Evolutionary conservation across 2,329 filamentous ascomycete genomes (phyloP).

Genomic region (Emergomyces orientalis): DNA sequence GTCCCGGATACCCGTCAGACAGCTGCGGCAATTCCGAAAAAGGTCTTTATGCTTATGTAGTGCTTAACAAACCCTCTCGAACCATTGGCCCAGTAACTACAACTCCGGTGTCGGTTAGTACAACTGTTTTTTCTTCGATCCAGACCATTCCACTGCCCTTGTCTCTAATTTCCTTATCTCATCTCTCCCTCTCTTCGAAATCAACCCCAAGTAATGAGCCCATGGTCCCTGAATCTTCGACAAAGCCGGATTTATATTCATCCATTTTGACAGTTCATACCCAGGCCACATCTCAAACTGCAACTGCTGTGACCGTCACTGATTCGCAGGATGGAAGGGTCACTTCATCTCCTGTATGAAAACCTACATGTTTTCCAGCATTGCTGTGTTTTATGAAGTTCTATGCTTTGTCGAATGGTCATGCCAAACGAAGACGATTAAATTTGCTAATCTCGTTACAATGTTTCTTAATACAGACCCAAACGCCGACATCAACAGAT

Average conservation of each 20-base stretch:
- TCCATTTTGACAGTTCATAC: constrained; percentile 12
- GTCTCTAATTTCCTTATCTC: background rate
- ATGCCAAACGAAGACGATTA: background rate
- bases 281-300: constrained; percentile 14
- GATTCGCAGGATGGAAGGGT: constrained; percentile 12
- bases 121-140: constrained; percentile 6
- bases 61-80: constrained; percentile 25
- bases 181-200: background rate
- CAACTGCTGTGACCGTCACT: constrained; percentile 17
- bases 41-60: constrained; percentile 37
- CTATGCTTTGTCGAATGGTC: background rate
- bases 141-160: constrained; percentile 5
- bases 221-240: background rate
- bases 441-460: constrained; percentile 7
- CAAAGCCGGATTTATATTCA: background rate
- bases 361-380: constrained; percentile 7
- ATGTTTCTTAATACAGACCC: constrained; percentile 2
- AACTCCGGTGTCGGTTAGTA: constrained; percentile 16
- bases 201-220: background rate
- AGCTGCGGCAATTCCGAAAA: constrained; percentile 35
- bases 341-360: constrained; percentile 17
- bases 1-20: constrained; percentile 41
- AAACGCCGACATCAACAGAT: constrained; percentile 12
- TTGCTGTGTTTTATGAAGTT: constrained; percentile 1
- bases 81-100: constrained; percentile 16